Evolutionary conservation across 1,139 yeast genomes (phyloP), one percentile per base, ranked within the genome.

Genomic region (Taphrina sp.): DNA sequence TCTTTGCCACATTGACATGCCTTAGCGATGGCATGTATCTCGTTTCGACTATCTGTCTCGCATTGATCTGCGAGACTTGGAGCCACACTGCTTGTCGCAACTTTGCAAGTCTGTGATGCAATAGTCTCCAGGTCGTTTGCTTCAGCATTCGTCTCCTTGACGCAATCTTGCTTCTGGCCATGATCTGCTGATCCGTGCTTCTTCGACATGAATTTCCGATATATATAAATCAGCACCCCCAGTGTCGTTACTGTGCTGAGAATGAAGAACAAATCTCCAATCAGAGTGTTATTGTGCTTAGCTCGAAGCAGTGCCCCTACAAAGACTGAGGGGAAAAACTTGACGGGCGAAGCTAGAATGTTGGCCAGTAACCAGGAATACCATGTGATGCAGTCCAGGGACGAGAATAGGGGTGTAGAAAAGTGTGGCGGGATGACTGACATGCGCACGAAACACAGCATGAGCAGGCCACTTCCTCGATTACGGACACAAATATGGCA

Each of bases 371-470:
- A 39, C 54, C 54, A 49, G 14, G 33, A 33, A 31, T 34, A 20
- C 54, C 54, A 52, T 12, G 49, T 41, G 37, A 52, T 52, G 34
- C 23, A 35, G 19, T 52, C 36, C 17, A 57, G 35, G 8, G 54
- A 53, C 2, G 54, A 29, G 16, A 57, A 57, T 17, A 52, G 46
- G 5, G 54, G 57, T 4, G 59, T 57, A 3, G 57, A 44, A 28
- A 57, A 44, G 37, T 57, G 59, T 4, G 54, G 51, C 1, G 59
- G 59, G n/a, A 57, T 41, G 43, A 46, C 28, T 2, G 57, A 53
- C 38, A 57, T 29, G 7, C 59, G 57, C 12, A 57, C 52, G 14
- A 57, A 46, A 41, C 44, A 52, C 22, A 57, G 46, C 46, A 57
- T 53, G 16, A 42, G 31, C 16, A 43, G 17, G 8, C 59, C 56